phyloP scores from a whole-genome alignment of 257 asterid genomes.

The Paulownia fortunei region DNA sequence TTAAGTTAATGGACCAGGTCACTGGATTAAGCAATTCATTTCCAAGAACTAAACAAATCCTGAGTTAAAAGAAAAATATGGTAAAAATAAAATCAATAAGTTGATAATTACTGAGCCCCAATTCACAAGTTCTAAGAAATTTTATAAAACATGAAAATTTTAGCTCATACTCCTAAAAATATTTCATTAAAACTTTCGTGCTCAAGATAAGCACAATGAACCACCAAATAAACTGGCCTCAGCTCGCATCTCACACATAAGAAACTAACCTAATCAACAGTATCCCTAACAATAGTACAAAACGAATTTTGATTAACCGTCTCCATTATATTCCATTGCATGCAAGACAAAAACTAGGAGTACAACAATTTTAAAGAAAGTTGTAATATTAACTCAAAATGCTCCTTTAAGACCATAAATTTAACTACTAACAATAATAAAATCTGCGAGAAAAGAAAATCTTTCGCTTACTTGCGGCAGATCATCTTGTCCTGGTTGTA shows the following conservation, averaged over 20 bases:
- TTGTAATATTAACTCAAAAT: not conserved
- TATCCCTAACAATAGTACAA: not conserved
- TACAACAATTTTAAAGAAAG: not conserved
- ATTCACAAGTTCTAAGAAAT: too few relatives aligned
- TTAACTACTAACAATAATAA: not conserved
- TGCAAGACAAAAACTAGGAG: not conserved
- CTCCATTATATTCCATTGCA: not conserved
- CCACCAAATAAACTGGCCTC: too few relatives aligned
- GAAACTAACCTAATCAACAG: not conserved
- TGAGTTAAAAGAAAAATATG: too few relatives aligned
- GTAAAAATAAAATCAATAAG: too few relatives aligned
- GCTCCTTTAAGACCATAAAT: not conserved
- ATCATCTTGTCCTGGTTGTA: slow-evolving; percentile 70
- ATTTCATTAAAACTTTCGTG: too few relatives aligned
- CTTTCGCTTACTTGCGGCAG: slow-evolving; percentile 65
- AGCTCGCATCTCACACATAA: not conserved
- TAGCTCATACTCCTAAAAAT: too few relatives aligned
- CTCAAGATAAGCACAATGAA: too few relatives aligned
- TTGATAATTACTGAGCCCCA: too few relatives aligned
- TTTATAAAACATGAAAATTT: too few relatives aligned
- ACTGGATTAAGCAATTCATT: not conserved
- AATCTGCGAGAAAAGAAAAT: not conserved
- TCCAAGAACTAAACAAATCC: not conserved
- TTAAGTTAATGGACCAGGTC: not conserved
- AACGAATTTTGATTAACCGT: too few relatives aligned